Evolutionary conservation across 768 basidiomycete genomes (phyloP).

Genomic region (Russula lepida): DNA sequence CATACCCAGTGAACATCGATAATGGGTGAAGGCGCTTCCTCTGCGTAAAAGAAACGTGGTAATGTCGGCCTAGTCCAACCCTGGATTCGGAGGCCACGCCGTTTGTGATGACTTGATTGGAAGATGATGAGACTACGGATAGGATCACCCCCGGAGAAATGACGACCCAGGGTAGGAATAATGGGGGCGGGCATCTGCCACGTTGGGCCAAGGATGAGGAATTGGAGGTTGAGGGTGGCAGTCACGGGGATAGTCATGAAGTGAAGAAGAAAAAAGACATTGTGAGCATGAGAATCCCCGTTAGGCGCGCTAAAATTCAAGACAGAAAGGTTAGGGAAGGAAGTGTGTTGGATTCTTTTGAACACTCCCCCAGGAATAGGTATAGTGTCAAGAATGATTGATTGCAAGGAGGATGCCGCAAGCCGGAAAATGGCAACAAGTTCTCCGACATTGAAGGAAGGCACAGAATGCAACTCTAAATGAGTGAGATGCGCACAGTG

Average conservation of each 20-base stretch:
- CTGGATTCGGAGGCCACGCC: slow-evolving; percentile 13
- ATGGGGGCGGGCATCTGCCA: slow-evolving; percentile 15
- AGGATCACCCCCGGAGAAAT: slow-evolving; percentile 11
- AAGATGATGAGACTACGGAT: slow-evolving; percentile 15
- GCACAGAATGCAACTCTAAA: slow-evolving; percentile 16
- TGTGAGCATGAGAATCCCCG: slow-evolving; percentile 14
- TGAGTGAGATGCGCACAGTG: slow-evolving; percentile 17
- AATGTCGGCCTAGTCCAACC: slow-evolving; percentile 8
- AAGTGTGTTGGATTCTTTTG: not conserved
- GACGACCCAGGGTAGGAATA: slow-evolving; percentile 10
- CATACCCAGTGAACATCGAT: slow-evolving; percentile 19
- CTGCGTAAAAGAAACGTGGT: slow-evolving; percentile 14
- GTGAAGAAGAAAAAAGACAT: slow-evolving; percentile 14
- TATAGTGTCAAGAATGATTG: slow-evolving; percentile 12
- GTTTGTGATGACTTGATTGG: slow-evolving; percentile 3
- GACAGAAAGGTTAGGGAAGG: slow-evolving; percentile 12
- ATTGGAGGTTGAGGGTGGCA: slow-evolving; percentile 8
- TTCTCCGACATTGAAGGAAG: slow-evolving; percentile 9
- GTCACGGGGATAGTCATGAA: slow-evolving; percentile 8
- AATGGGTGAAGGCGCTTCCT: slow-evolving; percentile 4
- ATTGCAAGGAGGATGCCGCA: slow-evolving; percentile 12
- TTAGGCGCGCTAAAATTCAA: slow-evolving; percentile 10
- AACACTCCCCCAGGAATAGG: slow-evolving; percentile 11
- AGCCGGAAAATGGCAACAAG: slow-evolving; percentile 9
- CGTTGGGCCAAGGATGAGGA: slow-evolving; percentile 15